Base-by-base conservation (phyloP, 1,284 basidiomycete genomes). In the Ceratobasidium sp. region DNA sequence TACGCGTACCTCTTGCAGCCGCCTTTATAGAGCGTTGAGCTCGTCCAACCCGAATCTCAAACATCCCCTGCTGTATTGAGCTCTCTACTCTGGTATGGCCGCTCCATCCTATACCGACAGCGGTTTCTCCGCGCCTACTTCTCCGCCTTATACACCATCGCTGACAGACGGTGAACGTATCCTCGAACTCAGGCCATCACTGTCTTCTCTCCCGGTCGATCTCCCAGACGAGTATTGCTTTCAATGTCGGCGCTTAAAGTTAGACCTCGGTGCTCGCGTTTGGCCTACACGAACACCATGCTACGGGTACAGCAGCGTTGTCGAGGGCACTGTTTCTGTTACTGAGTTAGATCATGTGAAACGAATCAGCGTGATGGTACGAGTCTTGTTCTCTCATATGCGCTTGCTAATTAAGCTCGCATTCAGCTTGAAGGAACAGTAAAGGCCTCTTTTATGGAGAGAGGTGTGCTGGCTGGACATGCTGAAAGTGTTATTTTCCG, bases 221-320 rank as follows among this genome's bases (percentile, higher is more conserved):
- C 63, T 66, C 28, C 63, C 63, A 26, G 63, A 66, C 21, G 18
- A 35, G 2, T 66, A 66, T 54, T 13, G 38, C 18, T 66, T 66
- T 28, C 47, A 66, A 32, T 66, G 49, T 21, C 46, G 54, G n/a
- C 63, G 63, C 32, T 54, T 66, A 66, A 66, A 66, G 35, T 32
- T 66, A 16, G 63, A 66, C 35, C 32, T 66, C 9, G 63, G 63
- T 1, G 18, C 63, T 26, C 63, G 63, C 13, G 26, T 66, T 26
- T 66, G 63, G 63, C 49, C 63, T 2, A 66, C 49, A 5, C 14
- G 16, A 26, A 54, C 49, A 14, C 63, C 63, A 54, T 66, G 63
- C n/a, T 66, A 52, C 23, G 63, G 63, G 13, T 35, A 30, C 14
- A 43, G n/a, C 11, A 26, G 49, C 21, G 18, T 23, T 6, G 38